Evolutionary conservation across 106 monocot genomes (phyloP).

Genomic region (Phalaenopsis aphrodite): DNA sequence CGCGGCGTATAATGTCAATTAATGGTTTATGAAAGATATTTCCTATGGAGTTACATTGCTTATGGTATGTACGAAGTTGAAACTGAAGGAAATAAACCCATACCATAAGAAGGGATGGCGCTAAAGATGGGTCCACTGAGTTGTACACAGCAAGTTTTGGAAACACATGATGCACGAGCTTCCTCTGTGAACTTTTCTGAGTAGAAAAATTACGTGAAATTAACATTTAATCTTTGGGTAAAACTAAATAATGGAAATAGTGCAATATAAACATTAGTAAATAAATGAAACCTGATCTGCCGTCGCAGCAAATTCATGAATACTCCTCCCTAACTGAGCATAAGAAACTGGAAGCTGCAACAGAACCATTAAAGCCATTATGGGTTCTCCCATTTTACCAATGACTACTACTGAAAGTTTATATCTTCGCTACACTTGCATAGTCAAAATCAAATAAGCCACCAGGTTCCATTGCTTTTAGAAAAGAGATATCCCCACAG

Average conservation of each 20-base stretch:
- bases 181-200: constrained; percentile 90
- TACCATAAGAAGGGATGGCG: constrained; percentile 98
- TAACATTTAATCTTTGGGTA: neutral
- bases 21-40: neutral
- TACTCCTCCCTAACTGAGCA: constrained; percentile 79
- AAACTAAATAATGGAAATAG: constrained; percentile 1
- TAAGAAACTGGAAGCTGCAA: constrained; percentile 75
- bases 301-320: constrained; percentile 84
- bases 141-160: constrained; percentile 98
- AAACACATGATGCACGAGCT: constrained; percentile 80
- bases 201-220: constrained; percentile 7
- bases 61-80: neutral
- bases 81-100: neutral
- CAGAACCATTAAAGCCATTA: neutral
- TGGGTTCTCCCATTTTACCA: neutral
- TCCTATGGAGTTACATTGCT: neutral
- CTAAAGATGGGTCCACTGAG: constrained; percentile 93
- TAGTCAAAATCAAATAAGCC: neutral
- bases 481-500: neutral
- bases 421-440: neutral
- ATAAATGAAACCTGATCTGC: constrained; percentile 71
- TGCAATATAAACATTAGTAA: neutral
- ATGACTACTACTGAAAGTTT: neutral
- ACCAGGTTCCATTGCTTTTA: neutral
- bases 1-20: neutral